Percentiles rank a stretch among this genome's conserved stretches.
Conservation (phyloP, 345 rosid species). For the Limnanthes douglasii region DNA sequence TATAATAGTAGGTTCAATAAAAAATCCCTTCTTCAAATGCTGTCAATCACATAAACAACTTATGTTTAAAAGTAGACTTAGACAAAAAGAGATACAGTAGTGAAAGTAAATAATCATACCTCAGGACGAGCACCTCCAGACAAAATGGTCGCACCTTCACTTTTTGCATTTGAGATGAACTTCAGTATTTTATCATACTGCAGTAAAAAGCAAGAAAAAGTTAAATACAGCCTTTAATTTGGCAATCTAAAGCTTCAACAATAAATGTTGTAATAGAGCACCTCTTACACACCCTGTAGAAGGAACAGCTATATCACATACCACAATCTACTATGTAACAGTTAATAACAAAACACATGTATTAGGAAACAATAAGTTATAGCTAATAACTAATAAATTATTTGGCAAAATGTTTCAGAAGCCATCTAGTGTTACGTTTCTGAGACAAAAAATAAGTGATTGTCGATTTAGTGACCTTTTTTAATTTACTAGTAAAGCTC, state of each 20-base stretch:
- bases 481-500: too few species aligned
- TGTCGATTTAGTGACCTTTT: too few species aligned
- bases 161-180: conserved; percentile 69
- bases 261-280: too few species aligned
- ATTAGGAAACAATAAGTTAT: too few species aligned
- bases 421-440: too few species aligned
- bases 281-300: too few species aligned
- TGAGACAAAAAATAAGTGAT: too few species aligned
- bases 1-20: conserved; percentile 67
- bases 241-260: not conserved
- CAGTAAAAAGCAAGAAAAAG: conserved; percentile 7
- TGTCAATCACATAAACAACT: conserved; percentile 14
- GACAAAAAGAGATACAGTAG: conserved; percentile 2
- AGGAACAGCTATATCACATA: too few species aligned
- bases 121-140: conserved; percentile 70
- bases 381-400: too few species aligned
- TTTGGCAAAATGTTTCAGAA: too few species aligned
- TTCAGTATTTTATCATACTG: conserved; percentile 72
- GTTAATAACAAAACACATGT: too few species aligned
- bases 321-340: too few species aligned
- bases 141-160: conserved; percentile 83
- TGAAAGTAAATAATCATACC: conserved; percentile 20
- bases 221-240: not conserved
- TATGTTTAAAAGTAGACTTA: conserved; percentile 2
- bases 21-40: conserved; percentile 80